Conservation (phyloP, 164 flowering plant genomes). For the Berberis thunbergii region DNA sequence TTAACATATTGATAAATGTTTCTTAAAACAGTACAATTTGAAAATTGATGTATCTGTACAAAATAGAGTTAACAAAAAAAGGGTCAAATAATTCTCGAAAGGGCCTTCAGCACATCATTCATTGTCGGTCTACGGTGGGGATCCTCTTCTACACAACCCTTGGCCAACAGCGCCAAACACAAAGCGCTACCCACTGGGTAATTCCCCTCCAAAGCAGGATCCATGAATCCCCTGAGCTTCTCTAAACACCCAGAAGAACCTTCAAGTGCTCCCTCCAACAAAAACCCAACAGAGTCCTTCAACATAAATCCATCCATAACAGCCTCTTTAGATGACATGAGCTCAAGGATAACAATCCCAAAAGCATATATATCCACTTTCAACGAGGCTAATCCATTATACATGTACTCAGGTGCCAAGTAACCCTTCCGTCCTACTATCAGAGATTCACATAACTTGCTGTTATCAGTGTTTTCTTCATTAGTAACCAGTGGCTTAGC, state of each 20-base stretch:
- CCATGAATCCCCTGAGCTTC: constrained; percentile 41
- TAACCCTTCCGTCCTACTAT: constrained; percentile 28
- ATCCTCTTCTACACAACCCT: constrained; percentile 47
- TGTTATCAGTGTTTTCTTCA: constrained; percentile 8
- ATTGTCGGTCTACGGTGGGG: constrained; percentile 47
- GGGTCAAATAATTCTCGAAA: constrained; percentile 30
- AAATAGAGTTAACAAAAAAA: neutral
- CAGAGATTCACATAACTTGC: constrained; percentile 16
- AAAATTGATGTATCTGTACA: too few species aligned
- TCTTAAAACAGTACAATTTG: too few species aligned
- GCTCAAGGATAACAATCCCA: constrained; percentile 60
- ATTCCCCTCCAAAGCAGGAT: constrained; percentile 35
- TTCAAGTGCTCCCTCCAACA: constrained; percentile 23
- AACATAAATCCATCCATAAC: constrained; percentile 12
- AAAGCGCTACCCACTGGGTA: constrained; percentile 38
- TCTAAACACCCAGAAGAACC: constrained; percentile 35
- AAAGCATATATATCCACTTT: constrained; percentile 55
- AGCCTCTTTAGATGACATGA: constrained; percentile 44
- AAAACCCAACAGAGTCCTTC: constrained; percentile 23
- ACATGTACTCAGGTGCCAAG: constrained; percentile 43
- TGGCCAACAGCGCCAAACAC: constrained; percentile 41
- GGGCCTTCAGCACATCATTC: constrained; percentile 41
- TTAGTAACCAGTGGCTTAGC: constrained; percentile 19
- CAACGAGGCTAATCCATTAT: constrained; percentile 24
- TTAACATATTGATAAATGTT: too few species aligned